Base-by-base conservation (phyloP, 2,329 filamentous ascomycete species). In the Cladosporium austrohemisphaericum region DNA sequence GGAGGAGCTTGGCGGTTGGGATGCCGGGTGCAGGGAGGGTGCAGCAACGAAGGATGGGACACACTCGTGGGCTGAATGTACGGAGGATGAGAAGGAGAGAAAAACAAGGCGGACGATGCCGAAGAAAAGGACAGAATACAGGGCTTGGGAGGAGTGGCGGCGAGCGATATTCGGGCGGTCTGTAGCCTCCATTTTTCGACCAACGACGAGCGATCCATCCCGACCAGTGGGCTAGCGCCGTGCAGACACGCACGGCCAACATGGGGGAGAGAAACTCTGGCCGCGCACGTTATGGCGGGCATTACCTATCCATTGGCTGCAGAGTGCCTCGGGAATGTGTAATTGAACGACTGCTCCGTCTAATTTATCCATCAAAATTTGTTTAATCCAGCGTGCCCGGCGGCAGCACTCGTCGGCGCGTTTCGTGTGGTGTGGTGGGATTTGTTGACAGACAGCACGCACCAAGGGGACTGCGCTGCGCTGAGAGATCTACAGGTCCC, bases 1-100 rank as follows among this genome's bases (percentile, higher is more conserved):
- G 32, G 31, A n/a, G 33, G 35, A 29, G 32, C 44, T 47, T 47
- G 44, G 44, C 44, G 44, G 44, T 47, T 47, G 44, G 31, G 41
- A 22, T 18, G 11, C 13, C 20, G 29, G 32, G 32, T 37, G 32
- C 43, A 46, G 43, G 32, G 31, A 22, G 31, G 44, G 33, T 47
- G 44, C 44, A 47, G 44, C 44, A 37, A 47, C 22, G 22, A 46
- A 26, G 20, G 43, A 37, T 18, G 41, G 29, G 38, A 40, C 37
- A 40, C 25, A 23, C 37, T 40, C 37, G 14, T 9, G 37, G 37
- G 37, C 9, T 23, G 37, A 40, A 23, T 40, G 37, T 28, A 41
- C 25, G 38, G 16, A 25, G 29, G 43, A 31, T 16, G 31, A 28
- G 31, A 22, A 20, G 11, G 23, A 19, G 25, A 14, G 7, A 25